Percentiles rank a stretch among this genome's conserved stretches.
These are phyloP conservation scores for Hypoxylon sp. DNA, from an alignment of 2,329 filamentous ascomycete species.

Conservation along the genomic window DNA sequence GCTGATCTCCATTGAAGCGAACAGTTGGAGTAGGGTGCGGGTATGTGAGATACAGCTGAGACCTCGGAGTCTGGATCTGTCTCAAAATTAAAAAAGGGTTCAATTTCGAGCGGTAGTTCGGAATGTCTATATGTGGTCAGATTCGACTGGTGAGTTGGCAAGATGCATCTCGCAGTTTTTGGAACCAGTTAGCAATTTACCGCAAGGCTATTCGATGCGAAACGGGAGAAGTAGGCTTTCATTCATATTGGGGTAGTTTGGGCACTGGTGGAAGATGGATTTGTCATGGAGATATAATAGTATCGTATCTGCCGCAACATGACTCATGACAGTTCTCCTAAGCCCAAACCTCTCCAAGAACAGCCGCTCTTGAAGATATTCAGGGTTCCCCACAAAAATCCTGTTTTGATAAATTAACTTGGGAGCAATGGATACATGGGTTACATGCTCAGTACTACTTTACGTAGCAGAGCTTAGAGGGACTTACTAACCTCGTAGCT, in stretches of 20 bases:
- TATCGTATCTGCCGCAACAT: conserved; percentile 21
- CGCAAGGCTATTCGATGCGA: conserved; percentile 1
- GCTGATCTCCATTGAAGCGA: conserved; percentile 7
- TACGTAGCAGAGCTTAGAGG: conserved; percentile 16
- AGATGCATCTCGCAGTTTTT: conserved; percentile 29
- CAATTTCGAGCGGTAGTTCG: conserved; percentile 18
- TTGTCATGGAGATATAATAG: conserved; percentile 29
- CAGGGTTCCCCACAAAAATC: conserved; percentile 33
- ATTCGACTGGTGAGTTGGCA: conserved; percentile 37
- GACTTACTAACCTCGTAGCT: conserved; percentile 32
- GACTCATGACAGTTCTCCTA: conserved; percentile 25
- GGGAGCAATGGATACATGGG: conserved; percentile 17
- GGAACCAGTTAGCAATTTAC: conserved; percentile 27
- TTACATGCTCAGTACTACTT: conserved; percentile 18
- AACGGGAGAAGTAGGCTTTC: conserved; percentile 18
- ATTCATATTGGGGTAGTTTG: conserved; percentile 21
- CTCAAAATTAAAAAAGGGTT: conserved; percentile 9
- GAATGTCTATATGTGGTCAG: conserved; percentile 21
- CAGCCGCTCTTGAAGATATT: conserved; percentile 3
- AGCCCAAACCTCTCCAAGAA: conserved; percentile 13
- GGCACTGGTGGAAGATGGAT: conserved; percentile 10
- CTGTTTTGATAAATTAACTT: conserved; percentile 31
- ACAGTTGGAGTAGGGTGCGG: conserved; percentile 11
- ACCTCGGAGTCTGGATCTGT: background rate
- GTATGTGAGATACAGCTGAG: conserved; percentile 28